Base-by-base conservation (phyloP, 805 yeast genomes). In the Metschnikowia koreensis region DNA sequence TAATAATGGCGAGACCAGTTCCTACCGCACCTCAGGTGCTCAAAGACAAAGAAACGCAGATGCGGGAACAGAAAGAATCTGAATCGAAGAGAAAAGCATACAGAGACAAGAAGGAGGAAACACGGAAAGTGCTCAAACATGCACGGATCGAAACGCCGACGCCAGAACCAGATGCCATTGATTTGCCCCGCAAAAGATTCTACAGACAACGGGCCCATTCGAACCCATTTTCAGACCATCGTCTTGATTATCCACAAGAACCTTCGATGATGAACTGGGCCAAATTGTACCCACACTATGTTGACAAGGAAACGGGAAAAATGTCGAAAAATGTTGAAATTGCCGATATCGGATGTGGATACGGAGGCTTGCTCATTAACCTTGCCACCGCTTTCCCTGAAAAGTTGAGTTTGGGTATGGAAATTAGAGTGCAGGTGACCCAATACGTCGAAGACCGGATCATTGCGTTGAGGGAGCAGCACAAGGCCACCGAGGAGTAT, bases 201-300 rank as follows among this genome's bases (percentile, higher is more conserved):
- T 94, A 94, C 68, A 81, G 99, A 67, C 99, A 94, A 71, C 76
- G 99, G 70, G 99, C 99, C 1, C 99, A 94, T 66, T 91, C 97
- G 1, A 94, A 94, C 65, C 98, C 98, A 22, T 94, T 94, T 63
- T 88, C 97, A 16, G 99, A 94, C 70, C 99, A 94, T 68, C 82
- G 86, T 61, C 76, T 94, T 42, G 96, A 89, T 54, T 94, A 94
- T 61, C 98, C 99, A 17, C 67, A 70, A 40, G 76, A 81, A 17
- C 99, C 99, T 5, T 81, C 76, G 38, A 79, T 75, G 27, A 93
- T 94, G 98, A 84, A 91, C 66, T 94, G 99, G 99, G 65, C 78
- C 1, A 80, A 75, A 62, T 71, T 87, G 47, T 93, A 84, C 62
- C 97, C 97, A 4, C 73, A 77, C 16, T 83, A 66, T 61, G 69